Conservation (phyloP, 352 stramenopile species). For the Blastocystis hominis region DNA sequence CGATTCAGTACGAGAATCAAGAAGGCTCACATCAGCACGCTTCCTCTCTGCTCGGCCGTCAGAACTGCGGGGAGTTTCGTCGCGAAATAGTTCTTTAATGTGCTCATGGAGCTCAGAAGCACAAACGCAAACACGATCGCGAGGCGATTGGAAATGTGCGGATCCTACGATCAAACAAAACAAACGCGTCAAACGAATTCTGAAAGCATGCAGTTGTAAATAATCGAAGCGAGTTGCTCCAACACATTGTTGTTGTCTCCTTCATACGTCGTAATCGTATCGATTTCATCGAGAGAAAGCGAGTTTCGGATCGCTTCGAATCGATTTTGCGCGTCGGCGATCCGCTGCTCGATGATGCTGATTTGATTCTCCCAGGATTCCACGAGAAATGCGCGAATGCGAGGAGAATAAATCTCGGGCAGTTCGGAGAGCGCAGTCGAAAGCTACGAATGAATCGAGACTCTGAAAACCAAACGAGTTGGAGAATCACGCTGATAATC, state of each 20-base stretch:
- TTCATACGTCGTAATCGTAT: background rate
- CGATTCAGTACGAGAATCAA: background rate
- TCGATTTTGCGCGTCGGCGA: background rate
- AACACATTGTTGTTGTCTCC: background rate
- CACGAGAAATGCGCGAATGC: background rate
- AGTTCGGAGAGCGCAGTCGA: background rate
- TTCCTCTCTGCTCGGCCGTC: background rate
- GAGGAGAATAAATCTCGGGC: background rate
- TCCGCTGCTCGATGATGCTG: background rate
- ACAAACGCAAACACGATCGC: background rate
- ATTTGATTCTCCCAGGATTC: background rate
- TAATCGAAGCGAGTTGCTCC: background rate
- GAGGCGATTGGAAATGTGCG: background rate
- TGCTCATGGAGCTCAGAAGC: background rate
- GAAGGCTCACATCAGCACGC: background rate
- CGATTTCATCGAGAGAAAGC: background rate
- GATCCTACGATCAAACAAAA: background rate
- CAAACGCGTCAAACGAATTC: background rate
- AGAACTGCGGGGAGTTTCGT: background rate
- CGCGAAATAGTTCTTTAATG: background rate
- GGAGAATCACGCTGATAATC: background rate
- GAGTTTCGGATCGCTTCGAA: background rate
- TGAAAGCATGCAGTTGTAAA: background rate
- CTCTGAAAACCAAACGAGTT: background rate
- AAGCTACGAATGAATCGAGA: background rate